Conservation (phyloP, 495 filamentous ascomycete genomes). For the Lepraria neglecta region DNA sequence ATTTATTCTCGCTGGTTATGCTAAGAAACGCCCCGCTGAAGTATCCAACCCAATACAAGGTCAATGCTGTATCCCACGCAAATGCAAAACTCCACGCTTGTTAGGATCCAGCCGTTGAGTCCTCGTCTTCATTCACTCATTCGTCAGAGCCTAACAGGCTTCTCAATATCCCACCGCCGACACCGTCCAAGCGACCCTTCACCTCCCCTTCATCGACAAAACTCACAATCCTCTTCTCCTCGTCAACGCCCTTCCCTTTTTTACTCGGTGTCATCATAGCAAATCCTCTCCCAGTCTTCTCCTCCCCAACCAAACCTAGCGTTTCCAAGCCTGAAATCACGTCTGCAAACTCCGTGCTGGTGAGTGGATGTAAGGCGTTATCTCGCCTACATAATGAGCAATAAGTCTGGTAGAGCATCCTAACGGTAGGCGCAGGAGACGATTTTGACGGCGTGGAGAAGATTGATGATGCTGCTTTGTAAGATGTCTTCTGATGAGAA, state of each 20-base stretch:
- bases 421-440: constrained; percentile 62
- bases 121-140: constrained; percentile 7
- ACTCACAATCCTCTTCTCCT: constrained; percentile 67
- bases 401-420: constrained; percentile 74
- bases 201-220: constrained; percentile 75
- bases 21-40: neutral
- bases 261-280: constrained; percentile 42
- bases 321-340: constrained; percentile 87
- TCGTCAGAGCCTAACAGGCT: constrained; percentile 39
- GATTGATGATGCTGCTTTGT: constrained; percentile 35
- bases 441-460: constrained; percentile 53
- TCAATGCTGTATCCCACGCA: neutral
- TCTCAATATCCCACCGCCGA: constrained; percentile 51
- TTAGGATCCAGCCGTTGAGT: neutral
- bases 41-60: neutral
- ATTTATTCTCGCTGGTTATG: neutral
- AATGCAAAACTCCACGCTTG: neutral
- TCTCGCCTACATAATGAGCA: constrained; percentile 72
- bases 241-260: constrained; percentile 38
- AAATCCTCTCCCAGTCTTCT: constrained; percentile 63
- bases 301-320: constrained; percentile 68
- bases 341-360: constrained; percentile 84
- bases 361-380: constrained; percentile 76
- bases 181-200: constrained; percentile 60
- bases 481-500: constrained; percentile 62